phyloP scores from a whole-genome alignment of 345 rosid genomes.

The Citrus cavaleriei region DNA sequence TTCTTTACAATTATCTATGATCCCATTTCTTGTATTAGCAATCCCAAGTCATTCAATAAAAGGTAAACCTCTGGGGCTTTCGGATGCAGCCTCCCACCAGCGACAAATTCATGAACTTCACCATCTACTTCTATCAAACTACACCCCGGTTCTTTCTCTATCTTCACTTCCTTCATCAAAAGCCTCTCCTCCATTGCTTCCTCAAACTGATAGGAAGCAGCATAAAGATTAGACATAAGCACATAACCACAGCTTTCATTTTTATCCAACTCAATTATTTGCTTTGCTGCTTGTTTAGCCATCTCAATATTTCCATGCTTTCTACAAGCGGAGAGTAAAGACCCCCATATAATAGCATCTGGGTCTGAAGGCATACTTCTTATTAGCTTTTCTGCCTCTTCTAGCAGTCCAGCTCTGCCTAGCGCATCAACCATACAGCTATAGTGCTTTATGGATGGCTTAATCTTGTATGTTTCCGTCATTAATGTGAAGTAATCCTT shows the following conservation, averaged over 20 bases:
- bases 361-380: slow-evolving; percentile 47
- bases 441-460: slow-evolving; percentile 68
- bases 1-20: background rate
- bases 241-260: slow-evolving; percentile 58
- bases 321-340: slow-evolving; percentile 59
- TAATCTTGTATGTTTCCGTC: slow-evolving; percentile 47
- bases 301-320: slow-evolving; percentile 47
- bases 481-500: slow-evolving; percentile 44
- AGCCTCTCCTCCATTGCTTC: slow-evolving; percentile 57
- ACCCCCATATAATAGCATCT: slow-evolving; percentile 64
- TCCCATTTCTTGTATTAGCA: background rate
- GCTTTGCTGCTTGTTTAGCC: slow-evolving; percentile 53
- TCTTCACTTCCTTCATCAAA: slow-evolving; percentile 47
- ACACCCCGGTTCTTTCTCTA: slow-evolving; percentile 68
- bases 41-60: slow-evolving; percentile 33
- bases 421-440: slow-evolving; percentile 62
- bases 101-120: slow-evolving; percentile 74
- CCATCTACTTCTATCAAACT: slow-evolving; percentile 73
- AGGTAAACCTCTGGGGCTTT: slow-evolving; percentile 39
- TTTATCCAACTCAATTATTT: slow-evolving; percentile 45
- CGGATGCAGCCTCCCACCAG: slow-evolving; percentile 41
- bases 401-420: slow-evolving; percentile 55
- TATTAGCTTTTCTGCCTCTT: slow-evolving; percentile 64
- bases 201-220: slow-evolving; percentile 41
- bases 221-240: slow-evolving; percentile 67